Conservation (phyloP, 306 rosid genomes). For the Cucumis cinereus region DNA sequence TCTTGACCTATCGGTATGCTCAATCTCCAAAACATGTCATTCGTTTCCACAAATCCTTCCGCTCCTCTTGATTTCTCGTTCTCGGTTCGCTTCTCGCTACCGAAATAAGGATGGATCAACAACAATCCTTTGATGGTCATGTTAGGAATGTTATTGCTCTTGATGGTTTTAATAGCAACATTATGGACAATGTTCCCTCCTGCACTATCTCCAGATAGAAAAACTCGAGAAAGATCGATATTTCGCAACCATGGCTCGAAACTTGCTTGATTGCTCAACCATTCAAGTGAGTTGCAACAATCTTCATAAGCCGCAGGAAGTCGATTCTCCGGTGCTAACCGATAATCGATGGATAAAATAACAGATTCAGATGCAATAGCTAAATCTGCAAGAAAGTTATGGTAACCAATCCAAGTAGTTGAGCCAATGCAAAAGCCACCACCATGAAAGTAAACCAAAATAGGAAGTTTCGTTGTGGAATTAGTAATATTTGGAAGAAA, state of each 20-base stretch:
- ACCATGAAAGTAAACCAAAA: conserved; percentile 74
- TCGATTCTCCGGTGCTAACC: conserved; percentile 65
- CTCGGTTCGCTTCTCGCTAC: conserved; percentile 60
- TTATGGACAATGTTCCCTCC: conserved; percentile 75
- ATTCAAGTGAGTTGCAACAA: conserved; percentile 45
- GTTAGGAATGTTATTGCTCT: not conserved
- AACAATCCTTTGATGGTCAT: conserved; percentile 41
- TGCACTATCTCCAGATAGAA: conserved; percentile 84
- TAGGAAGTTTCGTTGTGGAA: conserved; percentile 22
- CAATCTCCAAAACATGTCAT: conserved; percentile 49
- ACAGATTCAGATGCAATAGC: conserved; percentile 34
- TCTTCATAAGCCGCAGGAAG: conserved; percentile 72
- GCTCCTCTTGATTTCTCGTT: conserved; percentile 25
- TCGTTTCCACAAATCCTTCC: conserved; percentile 17
- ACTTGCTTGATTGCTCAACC: conserved; percentile 32
- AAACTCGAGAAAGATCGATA: conserved; percentile 49
- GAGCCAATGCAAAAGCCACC: conserved; percentile 94
- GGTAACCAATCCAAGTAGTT: conserved; percentile 75
- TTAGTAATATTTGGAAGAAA: conserved; percentile 33
- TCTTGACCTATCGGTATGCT: conserved; percentile 46
- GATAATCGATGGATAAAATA: conserved; percentile 61
- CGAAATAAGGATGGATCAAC: conserved; percentile 74
- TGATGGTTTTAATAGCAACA: conserved; percentile 37
- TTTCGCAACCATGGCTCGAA: conserved; percentile 40
- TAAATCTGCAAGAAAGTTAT: conserved; percentile 47